These are phyloP conservation scores for Syncephalis plumigaleata DNA, from an alignment of 371 early-diverging fungal genomes.

Conservation along the genomic window DNA sequence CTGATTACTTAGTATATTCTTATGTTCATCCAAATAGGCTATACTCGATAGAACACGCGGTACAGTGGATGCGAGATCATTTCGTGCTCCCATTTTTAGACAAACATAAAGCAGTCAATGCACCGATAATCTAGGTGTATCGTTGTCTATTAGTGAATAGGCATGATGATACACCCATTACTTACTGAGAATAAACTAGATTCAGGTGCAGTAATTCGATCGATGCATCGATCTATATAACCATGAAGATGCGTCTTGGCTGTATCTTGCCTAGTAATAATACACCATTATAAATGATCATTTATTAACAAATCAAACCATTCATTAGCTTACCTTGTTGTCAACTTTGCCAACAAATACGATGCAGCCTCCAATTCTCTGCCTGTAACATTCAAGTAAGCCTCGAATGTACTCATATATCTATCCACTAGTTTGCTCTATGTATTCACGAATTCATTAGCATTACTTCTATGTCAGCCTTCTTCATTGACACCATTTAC, in stretches of 20 bases:
- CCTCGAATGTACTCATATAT: slow-evolving; percentile 28
- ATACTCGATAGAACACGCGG: too few species aligned
- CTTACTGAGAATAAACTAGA: too few species aligned
- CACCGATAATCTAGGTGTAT: too few species aligned
- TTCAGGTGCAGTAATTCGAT: too few species aligned
- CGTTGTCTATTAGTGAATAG: too few species aligned
- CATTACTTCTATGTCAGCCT: background rate
- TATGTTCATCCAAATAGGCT: too few species aligned
- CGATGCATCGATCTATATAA: slow-evolving; percentile 11
- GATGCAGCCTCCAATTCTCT: slow-evolving; percentile 79
- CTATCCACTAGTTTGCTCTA: slow-evolving; percentile 28
- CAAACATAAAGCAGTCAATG: too few species aligned
- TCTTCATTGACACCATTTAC: too few species aligned
- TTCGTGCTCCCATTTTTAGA: too few species aligned
- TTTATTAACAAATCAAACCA: background rate
- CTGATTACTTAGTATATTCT: too few species aligned
- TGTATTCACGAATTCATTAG: background rate
- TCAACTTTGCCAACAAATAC: slow-evolving; percentile 54
- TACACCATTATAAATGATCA: background rate
- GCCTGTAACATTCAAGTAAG: slow-evolving; percentile 36
- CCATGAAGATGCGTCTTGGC: slow-evolving; percentile 11
- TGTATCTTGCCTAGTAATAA: slow-evolving; percentile 10
- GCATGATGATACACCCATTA: too few species aligned
- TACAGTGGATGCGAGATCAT: too few species aligned
- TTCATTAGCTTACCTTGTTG: slow-evolving; percentile 35